Evolutionary conservation across 306 rosid genomes (phyloP), one percentile per base, ranked within the genome.

Genomic region (Castanopsis chinensis): DNA sequence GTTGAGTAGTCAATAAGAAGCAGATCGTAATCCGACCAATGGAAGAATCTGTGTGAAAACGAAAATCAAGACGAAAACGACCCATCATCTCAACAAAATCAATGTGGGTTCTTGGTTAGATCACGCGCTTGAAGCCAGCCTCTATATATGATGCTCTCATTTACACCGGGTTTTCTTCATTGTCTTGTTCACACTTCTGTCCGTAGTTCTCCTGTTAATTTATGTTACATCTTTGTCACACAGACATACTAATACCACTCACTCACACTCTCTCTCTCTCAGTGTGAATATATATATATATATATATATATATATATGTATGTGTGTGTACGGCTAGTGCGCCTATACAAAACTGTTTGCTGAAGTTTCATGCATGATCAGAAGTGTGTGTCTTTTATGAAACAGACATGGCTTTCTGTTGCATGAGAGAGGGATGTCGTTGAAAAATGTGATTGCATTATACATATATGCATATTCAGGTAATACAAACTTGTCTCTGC

Each of bases 11-110:
- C 12, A 76, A 49, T 59, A 15, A 53, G 71, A 72, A 23, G 64
- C 79, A 61, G 82, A 80, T 75, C 81, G 67, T 67, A 79, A 75
- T 85, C 75, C 72, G 80, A 78, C 78, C 87, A 86, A 90, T 92
- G 85, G 88, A 86, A 86, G 90, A 55, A 85, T 77, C 54, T 77
- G 75, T 5, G 87, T 80, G 69, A 68, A 79, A 88, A 76, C 90
- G 86, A 84, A 92, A 82, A 74, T 90, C 86, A 85, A 88, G 94
- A 92, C 53, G 97, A 92, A 81, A 90, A 90, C 21, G 97, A 92
- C 97, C 2, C 58, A 25, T 85, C 94, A 80, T 23, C 69, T 85
- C 83, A 65, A 79, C 87, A 82, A 79, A 82, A 88, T 87, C 91
- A 88, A 88, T 73, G 90, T 79, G 87, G 82, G 71, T 78, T 81